Evolutionary conservation across 495 filamentous ascomycete genomes (phyloP).

Genomic region (Hypoxylon trugodes): DNA sequence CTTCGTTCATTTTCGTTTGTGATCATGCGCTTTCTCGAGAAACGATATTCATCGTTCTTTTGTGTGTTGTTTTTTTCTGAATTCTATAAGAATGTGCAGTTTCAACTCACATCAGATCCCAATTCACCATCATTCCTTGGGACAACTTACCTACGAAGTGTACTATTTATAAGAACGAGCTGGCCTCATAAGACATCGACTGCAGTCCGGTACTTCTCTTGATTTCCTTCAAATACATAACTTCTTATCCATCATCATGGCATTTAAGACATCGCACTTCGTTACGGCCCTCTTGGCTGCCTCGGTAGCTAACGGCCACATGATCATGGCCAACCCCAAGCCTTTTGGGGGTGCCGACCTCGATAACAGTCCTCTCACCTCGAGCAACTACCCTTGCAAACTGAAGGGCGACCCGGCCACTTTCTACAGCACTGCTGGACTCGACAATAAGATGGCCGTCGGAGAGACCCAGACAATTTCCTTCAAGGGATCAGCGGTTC

Average conservation of each 20-base stretch:
- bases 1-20: neutral
- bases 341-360: conserved; percentile 66
- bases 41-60: conserved; percentile 1
- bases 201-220: conserved; percentile 16
- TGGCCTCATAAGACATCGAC: conserved; percentile 13
- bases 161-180: too few relatives aligned
- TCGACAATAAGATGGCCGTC: conserved; percentile 59
- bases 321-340: conserved; percentile 72
- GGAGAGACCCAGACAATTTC: conserved; percentile 62
- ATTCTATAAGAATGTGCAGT: neutral
- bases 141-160: neutral
- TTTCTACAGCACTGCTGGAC: conserved; percentile 49
- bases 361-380: conserved; percentile 65
- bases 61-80: neutral
- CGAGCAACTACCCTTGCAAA: conserved; percentile 85
- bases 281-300: conserved; percentile 30
- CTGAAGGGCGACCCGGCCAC: conserved; percentile 44
- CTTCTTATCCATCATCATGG: neutral
- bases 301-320: conserved; percentile 69
- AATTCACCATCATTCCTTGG: too few relatives aligned
- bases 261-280: neutral
- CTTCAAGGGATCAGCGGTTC: conserved; percentile 71
- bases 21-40: conserved; percentile 11
- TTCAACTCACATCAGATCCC: neutral
- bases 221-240: neutral